These are phyloP conservation scores for Pyrenochaeta sp. DNA, from an alignment of 2,329 filamentous ascomycete species.

Conservation along the genomic window DNA sequence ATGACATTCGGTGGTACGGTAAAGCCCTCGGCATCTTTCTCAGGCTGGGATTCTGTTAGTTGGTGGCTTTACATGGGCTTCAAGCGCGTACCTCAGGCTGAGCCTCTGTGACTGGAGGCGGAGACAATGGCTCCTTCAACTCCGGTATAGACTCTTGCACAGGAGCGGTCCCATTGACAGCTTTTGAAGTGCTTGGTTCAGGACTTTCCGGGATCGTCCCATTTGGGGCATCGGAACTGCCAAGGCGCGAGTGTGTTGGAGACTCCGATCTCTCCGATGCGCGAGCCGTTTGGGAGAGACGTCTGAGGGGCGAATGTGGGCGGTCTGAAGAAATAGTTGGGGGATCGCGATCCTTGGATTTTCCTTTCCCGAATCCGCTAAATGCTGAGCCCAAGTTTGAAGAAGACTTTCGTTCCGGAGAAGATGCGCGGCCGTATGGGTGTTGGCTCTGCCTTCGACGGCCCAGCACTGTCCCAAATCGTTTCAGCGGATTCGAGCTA, in stretches of 20 bases:
- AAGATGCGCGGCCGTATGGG: slow-evolving; percentile 48
- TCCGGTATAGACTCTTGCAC: slow-evolving; percentile 43
- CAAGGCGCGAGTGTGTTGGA: slow-evolving; percentile 38
- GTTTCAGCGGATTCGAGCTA: slow-evolving; percentile 48
- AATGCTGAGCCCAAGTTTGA: slow-evolving; percentile 65
- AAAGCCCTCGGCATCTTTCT: slow-evolving; percentile 78
- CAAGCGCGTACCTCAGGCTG: slow-evolving; percentile 34
- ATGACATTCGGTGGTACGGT: slow-evolving; percentile 71
- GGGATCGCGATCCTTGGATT: slow-evolving; percentile 67
- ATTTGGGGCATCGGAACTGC: slow-evolving; percentile 39
- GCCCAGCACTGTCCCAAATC: slow-evolving; percentile 51
- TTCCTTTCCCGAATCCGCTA: slow-evolving; percentile 69
- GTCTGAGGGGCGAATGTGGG: slow-evolving; percentile 43
- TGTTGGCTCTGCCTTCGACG: slow-evolving; percentile 49
- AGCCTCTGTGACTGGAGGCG: slow-evolving; percentile 30
- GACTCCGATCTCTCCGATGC: slow-evolving; percentile 43
- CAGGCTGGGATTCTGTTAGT: slow-evolving; percentile 38
- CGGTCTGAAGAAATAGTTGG: slow-evolving; percentile 44
- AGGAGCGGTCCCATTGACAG: slow-evolving; percentile 39
- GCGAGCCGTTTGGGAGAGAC: slow-evolving; percentile 36
- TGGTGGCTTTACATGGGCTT: not conserved
- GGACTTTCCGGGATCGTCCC: slow-evolving; percentile 35
- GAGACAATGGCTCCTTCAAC: slow-evolving; percentile 46
- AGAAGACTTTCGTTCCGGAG: slow-evolving; percentile 61
- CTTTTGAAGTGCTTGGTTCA: slow-evolving; percentile 23